A percentile compares a stretch with the other conserved stretches of the same genome.
Conservation (phyloP, 306 rosid species). For the Castanea crenata region DNA sequence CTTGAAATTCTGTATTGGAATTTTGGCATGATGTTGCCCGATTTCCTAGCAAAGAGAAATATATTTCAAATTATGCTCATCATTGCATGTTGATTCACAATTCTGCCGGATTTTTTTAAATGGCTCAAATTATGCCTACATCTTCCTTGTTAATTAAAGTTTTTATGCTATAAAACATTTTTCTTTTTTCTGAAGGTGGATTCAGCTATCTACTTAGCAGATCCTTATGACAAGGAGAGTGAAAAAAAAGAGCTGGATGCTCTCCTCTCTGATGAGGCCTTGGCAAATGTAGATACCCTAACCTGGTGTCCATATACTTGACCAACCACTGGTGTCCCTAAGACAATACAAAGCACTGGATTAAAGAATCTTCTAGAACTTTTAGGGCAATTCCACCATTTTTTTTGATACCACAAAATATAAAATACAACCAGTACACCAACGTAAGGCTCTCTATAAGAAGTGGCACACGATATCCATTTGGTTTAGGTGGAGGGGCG, state of each 20-base stretch:
- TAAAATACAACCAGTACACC: too few species aligned
- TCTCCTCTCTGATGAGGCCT: slow-evolving; percentile 68
- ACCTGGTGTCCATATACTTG: too few species aligned
- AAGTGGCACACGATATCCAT: too few species aligned
- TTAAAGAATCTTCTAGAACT: too few species aligned
- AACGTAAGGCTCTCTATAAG: too few species aligned
- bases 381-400: too few species aligned
- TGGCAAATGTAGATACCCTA: slow-evolving; percentile 39
- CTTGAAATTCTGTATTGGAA: not conserved
- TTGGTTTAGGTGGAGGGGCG: too few species aligned
- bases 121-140: not conserved
- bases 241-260: slow-evolving; percentile 3
- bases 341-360: too few species aligned
- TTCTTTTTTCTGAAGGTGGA: slow-evolving; percentile 52
- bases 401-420: too few species aligned
- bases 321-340: too few species aligned
- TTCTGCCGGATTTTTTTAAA: not conserved
- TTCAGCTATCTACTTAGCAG: slow-evolving; percentile 51
- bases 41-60: not conserved
- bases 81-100: not conserved
- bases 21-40: not conserved
- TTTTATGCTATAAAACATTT: not conserved
- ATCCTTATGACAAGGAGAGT: too few species aligned
- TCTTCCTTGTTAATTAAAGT: not conserved
- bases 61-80: not conserved